These are phyloP conservation scores for Syncephalis fuscata DNA, from an alignment of 371 early-diverging fungal species.

Conservation along the genomic window DNA sequence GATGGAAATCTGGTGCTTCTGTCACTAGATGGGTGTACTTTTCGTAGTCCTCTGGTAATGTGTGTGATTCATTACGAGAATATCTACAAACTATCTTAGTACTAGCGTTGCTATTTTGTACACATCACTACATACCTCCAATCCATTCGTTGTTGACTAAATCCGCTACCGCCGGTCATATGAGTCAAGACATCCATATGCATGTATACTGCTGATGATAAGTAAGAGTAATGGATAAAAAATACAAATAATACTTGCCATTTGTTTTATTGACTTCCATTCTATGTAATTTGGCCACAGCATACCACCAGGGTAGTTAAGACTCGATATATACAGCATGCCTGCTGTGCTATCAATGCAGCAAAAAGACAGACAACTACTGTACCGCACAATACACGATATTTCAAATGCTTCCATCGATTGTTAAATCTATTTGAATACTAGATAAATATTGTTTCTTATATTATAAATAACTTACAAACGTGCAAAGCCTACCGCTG, in stretches of 20 bases:
- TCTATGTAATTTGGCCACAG: not conserved
- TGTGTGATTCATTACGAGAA: too few relatives aligned
- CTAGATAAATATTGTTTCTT: too few relatives aligned
- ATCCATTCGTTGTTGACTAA: constrained; percentile 27
- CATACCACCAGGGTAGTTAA: constrained; percentile 6
- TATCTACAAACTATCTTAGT: too few relatives aligned
- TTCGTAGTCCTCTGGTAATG: too few relatives aligned
- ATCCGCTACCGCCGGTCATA: constrained; percentile 79
- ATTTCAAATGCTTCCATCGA: too few relatives aligned
- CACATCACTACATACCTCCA: constrained; percentile 34
- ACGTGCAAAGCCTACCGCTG: constrained; percentile 19
- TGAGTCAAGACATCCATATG: constrained; percentile 72
- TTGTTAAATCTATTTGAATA: not conserved
- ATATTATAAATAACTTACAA: too few relatives aligned
- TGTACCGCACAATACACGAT: not conserved
- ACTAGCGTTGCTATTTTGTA: too few relatives aligned
- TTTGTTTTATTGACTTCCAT: constrained; percentile 3
- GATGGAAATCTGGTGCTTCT: too few relatives aligned
- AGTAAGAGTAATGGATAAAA: too few relatives aligned
- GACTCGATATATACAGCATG: not conserved
- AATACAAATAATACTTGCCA: constrained; percentile 8
- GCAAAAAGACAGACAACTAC: not conserved
- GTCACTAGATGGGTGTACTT: too few relatives aligned
- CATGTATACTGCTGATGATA: constrained; percentile 12
- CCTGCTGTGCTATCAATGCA: not conserved